These are phyloP conservation scores for Irpex rosettiformis DNA, from an alignment of 1,284 basidiomycete species.

Conservation along the genomic window DNA sequence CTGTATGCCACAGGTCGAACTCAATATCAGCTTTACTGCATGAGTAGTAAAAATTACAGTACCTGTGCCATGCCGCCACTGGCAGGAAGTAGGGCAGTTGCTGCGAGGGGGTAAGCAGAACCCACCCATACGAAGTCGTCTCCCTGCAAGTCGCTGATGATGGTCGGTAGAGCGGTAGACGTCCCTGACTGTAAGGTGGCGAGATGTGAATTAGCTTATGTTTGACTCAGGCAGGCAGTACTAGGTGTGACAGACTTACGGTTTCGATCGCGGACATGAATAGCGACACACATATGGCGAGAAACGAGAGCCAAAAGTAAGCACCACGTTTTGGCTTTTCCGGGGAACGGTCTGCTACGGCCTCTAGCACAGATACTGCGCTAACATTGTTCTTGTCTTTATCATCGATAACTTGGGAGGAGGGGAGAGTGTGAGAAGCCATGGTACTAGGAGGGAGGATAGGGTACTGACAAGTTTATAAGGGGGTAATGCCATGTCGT, in stretches of 20 bases:
- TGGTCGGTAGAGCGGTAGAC: constrained; percentile 13
- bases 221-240: too few relatives aligned
- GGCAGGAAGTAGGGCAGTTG: constrained; percentile 11
- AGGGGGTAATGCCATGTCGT: too few relatives aligned
- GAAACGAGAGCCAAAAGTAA: constrained; percentile 6
- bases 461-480: too few relatives aligned
- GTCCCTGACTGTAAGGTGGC: constrained; percentile 6
- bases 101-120: constrained; percentile 13
- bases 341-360: too few relatives aligned
- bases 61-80: constrained; percentile 14
- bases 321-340: not conserved
- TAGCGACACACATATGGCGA: constrained; percentile 8
- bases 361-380: too few relatives aligned
- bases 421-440: too few relatives aligned
- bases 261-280: constrained; percentile 7
- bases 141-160: constrained; percentile 11
- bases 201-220: too few relatives aligned
- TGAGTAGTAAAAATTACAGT: not conserved
- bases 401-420: too few relatives aligned
- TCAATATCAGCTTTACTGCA: not conserved
- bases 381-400: too few relatives aligned
- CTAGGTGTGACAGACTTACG: constrained; percentile 1
- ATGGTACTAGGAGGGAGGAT: too few relatives aligned
- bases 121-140: constrained; percentile 14
- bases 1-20: not conserved